Percentiles rank a stretch among this genome's conserved stretches.
phyloP scores from a whole-genome alignment of 495 filamentous ascomycete species.

The Daldinia childiae region DNA sequence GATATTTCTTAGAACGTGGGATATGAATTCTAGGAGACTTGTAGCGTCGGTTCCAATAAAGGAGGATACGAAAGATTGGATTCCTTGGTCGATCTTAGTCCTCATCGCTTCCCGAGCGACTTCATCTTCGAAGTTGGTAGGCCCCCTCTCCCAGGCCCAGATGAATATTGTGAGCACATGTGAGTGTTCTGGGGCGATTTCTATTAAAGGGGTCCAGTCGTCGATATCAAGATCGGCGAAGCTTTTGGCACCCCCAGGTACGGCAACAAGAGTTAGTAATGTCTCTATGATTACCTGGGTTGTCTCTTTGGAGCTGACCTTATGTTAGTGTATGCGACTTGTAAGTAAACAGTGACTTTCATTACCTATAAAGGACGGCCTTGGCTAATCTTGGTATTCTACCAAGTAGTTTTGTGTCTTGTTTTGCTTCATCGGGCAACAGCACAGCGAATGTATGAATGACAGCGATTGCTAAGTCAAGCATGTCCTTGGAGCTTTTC shows the following conservation, averaged over 20 bases:
- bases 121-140: conserved; percentile 32
- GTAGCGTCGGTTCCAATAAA: conserved; percentile 63
- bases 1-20: conserved; percentile 54
- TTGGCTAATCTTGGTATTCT: conserved; percentile 61
- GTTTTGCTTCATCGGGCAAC: conserved; percentile 55
- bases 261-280: conserved; percentile 59
- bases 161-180: conserved; percentile 61
- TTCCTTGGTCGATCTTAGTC: conserved; percentile 54
- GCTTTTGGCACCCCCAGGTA: conserved; percentile 55
- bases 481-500: conserved; percentile 62
- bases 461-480: conserved; percentile 67
- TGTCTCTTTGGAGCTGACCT: conserved; percentile 60
- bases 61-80: conserved; percentile 55
- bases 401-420: conserved; percentile 55
- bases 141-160: conserved; percentile 60
- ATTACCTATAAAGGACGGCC: conserved; percentile 62
- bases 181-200: conserved; percentile 61
- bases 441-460: conserved; percentile 66
- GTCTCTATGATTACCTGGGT: conserved; percentile 62
- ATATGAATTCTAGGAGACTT: conserved; percentile 59
- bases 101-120: conserved; percentile 37
- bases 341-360: neutral
- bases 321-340: conserved; percentile 32
- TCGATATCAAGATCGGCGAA: conserved; percentile 53
- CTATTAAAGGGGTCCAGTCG: conserved; percentile 60